These are phyloP conservation scores for Talaromyces pinophilus DNA, from an alignment of 2,329 filamentous ascomycete genomes.

Conservation along the genomic window DNA sequence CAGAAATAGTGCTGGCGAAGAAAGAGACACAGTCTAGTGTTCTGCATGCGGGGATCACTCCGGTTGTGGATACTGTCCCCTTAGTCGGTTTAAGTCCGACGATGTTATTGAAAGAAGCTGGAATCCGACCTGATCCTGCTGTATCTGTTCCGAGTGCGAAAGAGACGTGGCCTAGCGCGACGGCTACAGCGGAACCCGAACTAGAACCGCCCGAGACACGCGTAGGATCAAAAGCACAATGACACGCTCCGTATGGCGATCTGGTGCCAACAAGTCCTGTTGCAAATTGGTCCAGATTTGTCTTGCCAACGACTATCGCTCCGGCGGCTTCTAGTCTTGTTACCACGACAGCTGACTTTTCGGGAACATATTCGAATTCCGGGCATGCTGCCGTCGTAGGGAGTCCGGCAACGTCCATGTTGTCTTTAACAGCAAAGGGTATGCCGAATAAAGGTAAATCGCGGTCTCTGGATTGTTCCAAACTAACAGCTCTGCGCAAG, in stretches of 20 bases:
- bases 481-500: slow-evolving; percentile 43
- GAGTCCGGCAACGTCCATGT: slow-evolving; percentile 49
- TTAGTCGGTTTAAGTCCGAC: slow-evolving; percentile 33
- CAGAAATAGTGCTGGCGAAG: slow-evolving; percentile 51
- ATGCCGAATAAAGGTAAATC: slow-evolving; percentile 50
- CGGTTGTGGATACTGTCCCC: slow-evolving; percentile 29
- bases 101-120: slow-evolving; percentile 32
- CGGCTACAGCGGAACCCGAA: slow-evolving; percentile 57
- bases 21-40: slow-evolving; percentile 61
- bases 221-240: slow-evolving; percentile 54
- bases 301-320: slow-evolving; percentile 60
- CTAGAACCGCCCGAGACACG: slow-evolving; percentile 60
- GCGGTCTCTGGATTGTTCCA: slow-evolving; percentile 29
- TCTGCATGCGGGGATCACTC: slow-evolving; percentile 50
- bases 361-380: slow-evolving; percentile 51
- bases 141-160: slow-evolving; percentile 54
- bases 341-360: slow-evolving; percentile 51
- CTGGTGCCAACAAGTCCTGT: slow-evolving; percentile 62
- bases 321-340: slow-evolving; percentile 53
- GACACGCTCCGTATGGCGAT: slow-evolving; percentile 59
- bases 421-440: slow-evolving; percentile 54
- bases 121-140: slow-evolving; percentile 31
- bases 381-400: slow-evolving; percentile 53
- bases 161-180: slow-evolving; percentile 48
- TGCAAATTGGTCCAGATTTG: slow-evolving; percentile 62